Base-by-base conservation (phyloP, 208 protist genomes). In the Crithidia fasciculata region DNA sequence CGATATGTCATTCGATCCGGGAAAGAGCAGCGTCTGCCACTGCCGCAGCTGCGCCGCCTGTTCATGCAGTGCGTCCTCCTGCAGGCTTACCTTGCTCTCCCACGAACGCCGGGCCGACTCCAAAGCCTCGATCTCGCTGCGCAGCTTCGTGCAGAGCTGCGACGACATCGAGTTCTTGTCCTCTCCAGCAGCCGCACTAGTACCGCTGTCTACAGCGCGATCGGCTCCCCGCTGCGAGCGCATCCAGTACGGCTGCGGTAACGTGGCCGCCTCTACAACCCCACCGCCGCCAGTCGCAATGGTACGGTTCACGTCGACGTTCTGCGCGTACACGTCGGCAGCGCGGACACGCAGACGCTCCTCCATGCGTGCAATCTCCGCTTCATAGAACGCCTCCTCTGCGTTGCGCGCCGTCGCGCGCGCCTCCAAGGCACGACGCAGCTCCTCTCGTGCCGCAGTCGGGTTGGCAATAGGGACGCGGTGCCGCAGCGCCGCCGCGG, bases 221-320 rank as follows among this genome's bases (percentile, higher is more conserved):
- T 49, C 47, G 6, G 53, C 8, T 0, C 28, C 4, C 16, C 36
- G 65, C 39, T 70, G 66, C 66, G 70, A 64, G 0, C 58, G 47
- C 4, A 79, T 56, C 67, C 74, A 64, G 13, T 69, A 73, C 43
- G 62, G 69, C 70, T 44, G 55, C 49, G 50, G 5, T 2, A 6
- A 54, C 41, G 54, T 56, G 5, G 50, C 58, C 8, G 55, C 37
- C 5, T 56, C 71, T 18, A 13, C 36, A 28, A 62, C 40, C 15
- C 36, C 39, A 19, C 39, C 76, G 18, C 80, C 68, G 41, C 59
- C 49, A 12, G 59, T 59, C 3, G 41, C 56, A 9, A 92, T 59
- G 18, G 76, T 77, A 3, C 36, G 57, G 9, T 87, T 54, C 2
- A 88, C 82, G 45, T 87, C 74, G 28, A 92, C 55, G 50, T 69